Evolutionary conservation across 148 eudicot species (phyloP), one percentile per base, ranked within the genome.

Genomic region (Heliosperma pusillum): DNA sequence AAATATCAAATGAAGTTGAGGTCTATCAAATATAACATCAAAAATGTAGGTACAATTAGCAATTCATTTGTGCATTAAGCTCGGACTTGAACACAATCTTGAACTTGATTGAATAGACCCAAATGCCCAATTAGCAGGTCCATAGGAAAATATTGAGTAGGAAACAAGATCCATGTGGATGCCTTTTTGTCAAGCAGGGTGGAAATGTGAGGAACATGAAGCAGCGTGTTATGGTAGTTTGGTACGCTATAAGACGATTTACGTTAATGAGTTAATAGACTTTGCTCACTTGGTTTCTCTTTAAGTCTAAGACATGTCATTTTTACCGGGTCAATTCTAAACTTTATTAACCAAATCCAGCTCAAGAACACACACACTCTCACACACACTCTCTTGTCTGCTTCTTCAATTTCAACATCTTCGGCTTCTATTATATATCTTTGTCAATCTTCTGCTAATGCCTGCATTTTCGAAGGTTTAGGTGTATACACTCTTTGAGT

Each of bases 381-480:
- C n/a, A n/a, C n/a, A n/a, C n/a, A n/a, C 60, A 60, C 29, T 25
- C 4, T 3, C 27, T 64, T 74, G 77, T 74, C 61, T 40, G 60
- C 36, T 55, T 27, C 26, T 74, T 60, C 1, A 60, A 22, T 59
- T 73, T 73, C 76, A 73, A 73, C 56, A 40, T 73, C 66, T 69
- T 45, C 72, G 57, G 72, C 72, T 7, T 22, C 22, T 68, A 20
- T 24, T 47, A 30, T n/a, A n/a, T n/a, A n/a, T n/a, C 47, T 21
- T 66, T 19, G 50, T 40, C 25, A 40, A 40, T 40, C 10, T 40
- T 50, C 24, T 17, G 70, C 52, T 66, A 40, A 66, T 66, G 47
- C 15, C 26, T 10, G 25, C 52, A 12, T 40, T 66, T 40, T n/a
- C n/a, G 47, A 26, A 40, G 52, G 25, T n/a, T 21, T 12, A 17